phyloP scores from a whole-genome alignment of 208 protist species.

The Dictyostelium gargantuum region DNA sequence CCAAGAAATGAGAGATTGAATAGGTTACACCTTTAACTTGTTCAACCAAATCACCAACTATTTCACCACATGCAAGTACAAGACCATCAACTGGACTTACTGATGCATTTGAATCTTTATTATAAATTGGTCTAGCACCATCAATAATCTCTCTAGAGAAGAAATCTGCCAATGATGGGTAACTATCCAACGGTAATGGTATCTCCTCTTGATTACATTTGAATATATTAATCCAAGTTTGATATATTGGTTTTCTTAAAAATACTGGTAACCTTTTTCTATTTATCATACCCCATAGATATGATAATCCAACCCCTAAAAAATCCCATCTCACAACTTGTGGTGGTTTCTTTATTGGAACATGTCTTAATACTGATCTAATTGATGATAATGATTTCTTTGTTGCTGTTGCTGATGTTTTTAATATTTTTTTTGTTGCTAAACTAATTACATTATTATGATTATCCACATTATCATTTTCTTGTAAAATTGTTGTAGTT shows the following conservation, averaged over 20 bases:
- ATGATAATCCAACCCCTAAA: conserved; percentile 58
- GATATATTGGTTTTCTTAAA: conserved; percentile 5
- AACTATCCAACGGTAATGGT: conserved; percentile 23
- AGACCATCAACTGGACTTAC: conserved; percentile 48
- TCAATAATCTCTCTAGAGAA: conserved; percentile 56
- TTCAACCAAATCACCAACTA: conserved; percentile 3
- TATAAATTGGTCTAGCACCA: conserved; percentile 15
- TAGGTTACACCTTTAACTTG: conserved; percentile 68
- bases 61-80: conserved; percentile 52
- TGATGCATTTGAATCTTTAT: background rate
- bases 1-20: conserved; percentile 38
- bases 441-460: background rate
- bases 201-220: conserved; percentile 52
- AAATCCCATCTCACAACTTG: conserved; percentile 67
- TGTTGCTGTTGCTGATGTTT: background rate
- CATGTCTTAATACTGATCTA: background rate
- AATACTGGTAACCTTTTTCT: conserved; percentile 16
- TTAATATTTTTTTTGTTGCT: background rate
- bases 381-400: background rate
- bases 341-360: conserved; percentile 55
- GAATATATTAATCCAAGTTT: conserved; percentile 50
- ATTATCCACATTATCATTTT: background rate
- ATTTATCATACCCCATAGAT: conserved; percentile 63
- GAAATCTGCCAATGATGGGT: conserved; percentile 55
- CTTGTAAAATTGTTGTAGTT: background rate